These are phyloP conservation scores for Alloteropsis semialata DNA, from an alignment of 176 grass and related monocot species.

Conservation along the genomic window DNA sequence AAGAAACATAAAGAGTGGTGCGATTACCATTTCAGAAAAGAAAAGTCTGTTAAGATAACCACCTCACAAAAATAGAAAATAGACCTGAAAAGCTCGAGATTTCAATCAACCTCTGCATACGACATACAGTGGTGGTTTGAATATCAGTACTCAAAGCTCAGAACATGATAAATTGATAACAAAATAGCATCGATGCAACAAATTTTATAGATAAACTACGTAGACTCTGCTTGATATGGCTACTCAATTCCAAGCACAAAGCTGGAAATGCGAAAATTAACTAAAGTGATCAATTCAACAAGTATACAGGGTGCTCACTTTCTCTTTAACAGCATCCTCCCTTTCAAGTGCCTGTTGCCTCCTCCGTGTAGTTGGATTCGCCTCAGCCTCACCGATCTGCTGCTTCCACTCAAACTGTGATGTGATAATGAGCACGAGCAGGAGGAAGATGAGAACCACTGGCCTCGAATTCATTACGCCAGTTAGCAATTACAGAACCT, in stretches of 20 bases:
- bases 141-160: not conserved
- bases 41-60: not conserved
- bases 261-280: not conserved
- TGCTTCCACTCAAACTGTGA: constrained; percentile 89
- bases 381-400: constrained; percentile 61
- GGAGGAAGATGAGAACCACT: constrained; percentile 61
- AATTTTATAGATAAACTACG: not conserved
- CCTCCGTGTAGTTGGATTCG: constrained; percentile 40
- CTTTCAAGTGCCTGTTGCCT: constrained; percentile 43
- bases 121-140: not conserved
- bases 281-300: not conserved
- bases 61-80: not conserved
- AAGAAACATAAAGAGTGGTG: not conserved
- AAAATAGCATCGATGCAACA: not conserved
- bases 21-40: not conserved
- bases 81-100: not conserved
- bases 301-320: constrained; percentile 33
- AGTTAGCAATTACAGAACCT: constrained; percentile 40
- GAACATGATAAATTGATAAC: not conserved
- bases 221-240: not conserved
- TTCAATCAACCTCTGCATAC: not conserved
- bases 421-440: constrained; percentile 67
- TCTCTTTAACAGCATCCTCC: constrained; percentile 76
- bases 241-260: not conserved
- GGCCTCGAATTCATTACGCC: constrained; percentile 57